Percentiles rank a stretch among this genome's conserved stretches.
Evolutionary conservation across 2,329 filamentous ascomycete genomes (phyloP).

Genomic region (Lachnellula hyalina): DNA sequence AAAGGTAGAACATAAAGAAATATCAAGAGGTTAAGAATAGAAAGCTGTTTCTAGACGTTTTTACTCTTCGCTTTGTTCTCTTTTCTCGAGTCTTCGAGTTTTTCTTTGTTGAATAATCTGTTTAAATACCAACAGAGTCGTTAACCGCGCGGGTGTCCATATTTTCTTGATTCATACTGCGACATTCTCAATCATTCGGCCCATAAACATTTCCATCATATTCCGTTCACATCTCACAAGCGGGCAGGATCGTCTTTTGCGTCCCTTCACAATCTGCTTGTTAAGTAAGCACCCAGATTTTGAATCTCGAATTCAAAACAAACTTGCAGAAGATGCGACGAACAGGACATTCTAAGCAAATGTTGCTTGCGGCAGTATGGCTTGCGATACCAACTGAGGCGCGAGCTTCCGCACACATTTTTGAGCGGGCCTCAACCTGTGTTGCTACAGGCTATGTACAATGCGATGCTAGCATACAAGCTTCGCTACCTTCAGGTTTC

Average conservation of each 20-base stretch:
- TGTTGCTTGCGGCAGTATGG: constrained; percentile 19
- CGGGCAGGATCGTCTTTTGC: neutral
- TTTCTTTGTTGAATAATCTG: constrained; percentile 20
- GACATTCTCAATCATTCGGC: neutral
- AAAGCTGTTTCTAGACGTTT: constrained; percentile 12
- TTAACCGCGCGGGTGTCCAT: constrained; percentile 8
- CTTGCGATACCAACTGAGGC: constrained; percentile 36
- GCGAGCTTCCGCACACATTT: constrained; percentile 35
- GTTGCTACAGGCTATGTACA: constrained; percentile 42
- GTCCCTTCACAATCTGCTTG: neutral
- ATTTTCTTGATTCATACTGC: constrained; percentile 1
- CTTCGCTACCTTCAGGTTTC: constrained; percentile 56
- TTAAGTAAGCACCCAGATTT: neutral
- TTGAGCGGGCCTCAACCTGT: constrained; percentile 46
- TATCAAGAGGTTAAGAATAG: constrained; percentile 6
- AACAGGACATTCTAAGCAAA: constrained; percentile 6
- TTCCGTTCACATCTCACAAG: neutral
- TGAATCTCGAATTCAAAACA: neutral
- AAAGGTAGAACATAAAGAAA: constrained; percentile 23
- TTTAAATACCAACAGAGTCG: constrained; percentile 22
- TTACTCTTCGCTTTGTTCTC: constrained; percentile 19
- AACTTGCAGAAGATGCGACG: constrained; percentile 17
- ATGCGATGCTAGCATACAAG: constrained; percentile 41
- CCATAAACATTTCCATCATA: constrained; percentile 1
- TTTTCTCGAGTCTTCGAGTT: constrained; percentile 26